These are phyloP conservation scores for Prunus mongolica DNA, from an alignment of 306 rosid species.

Conservation along the genomic window DNA sequence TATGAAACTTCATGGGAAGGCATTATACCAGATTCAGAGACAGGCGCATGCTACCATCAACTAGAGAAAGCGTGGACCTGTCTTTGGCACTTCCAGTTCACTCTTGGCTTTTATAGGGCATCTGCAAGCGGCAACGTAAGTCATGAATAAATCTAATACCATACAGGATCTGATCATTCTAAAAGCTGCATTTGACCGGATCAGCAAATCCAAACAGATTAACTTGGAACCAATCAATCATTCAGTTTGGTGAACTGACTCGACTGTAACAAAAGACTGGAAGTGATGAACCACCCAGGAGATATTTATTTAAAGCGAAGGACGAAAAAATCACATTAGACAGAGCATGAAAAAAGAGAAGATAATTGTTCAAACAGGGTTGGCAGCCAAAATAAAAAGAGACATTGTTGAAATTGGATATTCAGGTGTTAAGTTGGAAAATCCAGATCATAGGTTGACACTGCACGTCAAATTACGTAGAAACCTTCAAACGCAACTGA, in stretches of 20 bases:
- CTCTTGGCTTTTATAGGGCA: constrained; percentile 17
- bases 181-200: background rate
- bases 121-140: constrained; percentile 38
- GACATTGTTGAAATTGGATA: no score
- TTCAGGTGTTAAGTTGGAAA: no score
- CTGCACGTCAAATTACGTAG: background rate
- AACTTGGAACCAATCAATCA: background rate
- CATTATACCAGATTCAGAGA: constrained; percentile 11
- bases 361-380: no score
- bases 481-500: background rate
- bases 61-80: constrained; percentile 15
- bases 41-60: constrained; percentile 14
- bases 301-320: no score
- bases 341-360: no score
- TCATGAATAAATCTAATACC: background rate
- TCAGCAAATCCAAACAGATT: background rate
- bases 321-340: no score
- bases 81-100: constrained; percentile 9
- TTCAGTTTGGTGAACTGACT: background rate
- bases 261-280: no score
- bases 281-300: no score
- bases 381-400: no score
- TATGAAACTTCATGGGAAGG: constrained; percentile 16
- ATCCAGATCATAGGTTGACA: no score
- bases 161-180: background rate